Conservation (phyloP, 176 grass and related monocot species). For the Puccinellia tenuiflora region DNA sequence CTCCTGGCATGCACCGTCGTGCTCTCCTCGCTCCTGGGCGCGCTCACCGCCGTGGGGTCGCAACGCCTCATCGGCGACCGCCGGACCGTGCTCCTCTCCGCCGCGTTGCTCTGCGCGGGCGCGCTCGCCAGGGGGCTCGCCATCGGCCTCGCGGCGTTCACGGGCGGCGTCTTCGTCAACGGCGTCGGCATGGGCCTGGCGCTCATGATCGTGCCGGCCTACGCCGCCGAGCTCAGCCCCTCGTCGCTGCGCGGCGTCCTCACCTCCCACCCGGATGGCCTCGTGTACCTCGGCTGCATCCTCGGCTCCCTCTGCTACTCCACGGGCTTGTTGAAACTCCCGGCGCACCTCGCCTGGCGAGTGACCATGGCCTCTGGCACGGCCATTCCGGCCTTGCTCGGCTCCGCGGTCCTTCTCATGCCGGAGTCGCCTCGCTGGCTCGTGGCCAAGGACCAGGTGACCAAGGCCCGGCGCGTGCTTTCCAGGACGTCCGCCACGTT, state of each 20-base stretch:
- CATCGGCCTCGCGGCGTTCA: conserved; percentile 3
- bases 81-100: conserved; percentile 15
- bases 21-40: conserved; percentile 8
- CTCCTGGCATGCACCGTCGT: conserved; percentile 24
- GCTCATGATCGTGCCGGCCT: conserved; percentile 37
- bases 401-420: conserved; percentile 19
- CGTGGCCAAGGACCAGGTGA: not conserved
- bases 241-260: not conserved
- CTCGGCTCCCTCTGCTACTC: conserved; percentile 23
- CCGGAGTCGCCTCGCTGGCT: conserved; percentile 33
- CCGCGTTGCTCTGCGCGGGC: conserved; percentile 18
- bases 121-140: conserved; percentile 11
- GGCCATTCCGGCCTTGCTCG: conserved; percentile 16
- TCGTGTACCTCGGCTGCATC: conserved; percentile 47
- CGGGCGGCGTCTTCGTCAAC: conserved; percentile 24
- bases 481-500: conserved; percentile 9
- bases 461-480: conserved; percentile 24
- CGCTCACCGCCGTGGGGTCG: not conserved
- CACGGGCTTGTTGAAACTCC: conserved; percentile 7
- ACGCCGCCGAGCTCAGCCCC: conserved; percentile 24
- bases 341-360: conserved; percentile 16
- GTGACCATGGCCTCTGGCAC: not conserved
- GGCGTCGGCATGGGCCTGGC: conserved; percentile 30
- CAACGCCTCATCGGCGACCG: conserved; percentile 23
- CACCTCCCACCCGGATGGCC: conserved; percentile 36